Percentiles rank a stretch among this genome's conserved stretches.
These are phyloP conservation scores for Porphyridium purpureum DNA, from an alignment of 23 red algal species.

Conservation along the genomic window DNA sequence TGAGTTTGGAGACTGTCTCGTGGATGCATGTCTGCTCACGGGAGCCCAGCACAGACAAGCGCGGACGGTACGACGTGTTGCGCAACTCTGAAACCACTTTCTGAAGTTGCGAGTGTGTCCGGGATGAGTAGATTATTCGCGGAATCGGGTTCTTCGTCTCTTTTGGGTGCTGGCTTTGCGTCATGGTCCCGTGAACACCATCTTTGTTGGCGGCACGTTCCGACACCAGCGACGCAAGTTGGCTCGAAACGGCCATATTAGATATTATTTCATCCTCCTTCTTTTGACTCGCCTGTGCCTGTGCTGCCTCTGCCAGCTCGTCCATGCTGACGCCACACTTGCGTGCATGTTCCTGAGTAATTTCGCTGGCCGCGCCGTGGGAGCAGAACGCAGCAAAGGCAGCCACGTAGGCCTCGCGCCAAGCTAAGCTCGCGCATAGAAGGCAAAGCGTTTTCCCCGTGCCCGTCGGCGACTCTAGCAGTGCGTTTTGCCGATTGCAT, in stretches of 20 bases:
- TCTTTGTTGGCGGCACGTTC: background rate
- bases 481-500: constrained; percentile 42
- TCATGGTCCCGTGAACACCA: background rate
- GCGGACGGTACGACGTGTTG: constrained; percentile 41
- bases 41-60: constrained; percentile 50
- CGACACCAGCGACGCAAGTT: background rate
- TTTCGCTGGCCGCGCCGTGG: background rate
- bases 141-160: constrained; percentile 11
- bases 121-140: constrained; percentile 77
- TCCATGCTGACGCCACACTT: too few species aligned
- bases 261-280: too few species aligned
- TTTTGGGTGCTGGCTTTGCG: too few species aligned
- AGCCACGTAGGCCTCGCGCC: constrained; percentile 38
- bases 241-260: background rate
- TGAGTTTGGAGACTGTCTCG: constrained; percentile 20
- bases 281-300: too few species aligned
- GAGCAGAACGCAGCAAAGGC: constrained; percentile 11
- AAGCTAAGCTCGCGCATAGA: constrained; percentile 70
- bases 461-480: constrained; percentile 94
- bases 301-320: background rate
- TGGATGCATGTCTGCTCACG: constrained; percentile 87
- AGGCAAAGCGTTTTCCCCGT: constrained; percentile 94
- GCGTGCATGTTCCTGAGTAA: too few species aligned
- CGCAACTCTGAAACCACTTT: constrained; percentile 76
- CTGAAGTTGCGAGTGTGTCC: constrained; percentile 81